These are phyloP conservation scores for Fomitopsis pulvina DNA, from an alignment of 768 basidiomycete genomes.

Conservation along the genomic window DNA sequence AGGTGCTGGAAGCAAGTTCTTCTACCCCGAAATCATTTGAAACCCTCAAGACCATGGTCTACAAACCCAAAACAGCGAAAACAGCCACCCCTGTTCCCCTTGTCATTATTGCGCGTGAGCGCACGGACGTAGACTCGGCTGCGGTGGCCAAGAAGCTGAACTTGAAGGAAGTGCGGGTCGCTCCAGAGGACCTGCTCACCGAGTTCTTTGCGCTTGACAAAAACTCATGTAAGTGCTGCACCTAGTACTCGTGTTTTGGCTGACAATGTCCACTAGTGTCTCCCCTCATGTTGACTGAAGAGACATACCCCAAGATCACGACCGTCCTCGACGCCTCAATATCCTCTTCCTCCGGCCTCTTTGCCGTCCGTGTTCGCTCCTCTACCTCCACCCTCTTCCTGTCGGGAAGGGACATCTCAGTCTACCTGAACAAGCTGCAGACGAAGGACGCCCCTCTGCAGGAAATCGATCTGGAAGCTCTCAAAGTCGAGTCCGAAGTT, in stretches of 20 bases:
- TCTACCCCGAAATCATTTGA: slow-evolving; percentile 55
- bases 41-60: slow-evolving; percentile 83
- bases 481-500: slow-evolving; percentile 43
- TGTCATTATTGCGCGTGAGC: slow-evolving; percentile 79
- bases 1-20: slow-evolving; percentile 49
- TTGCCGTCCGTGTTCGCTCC: slow-evolving; percentile 73
- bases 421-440: slow-evolving; percentile 69
- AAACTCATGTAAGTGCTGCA: slow-evolving; percentile 63
- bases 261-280: slow-evolving; percentile 57
- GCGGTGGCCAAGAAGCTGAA: slow-evolving; percentile 74
- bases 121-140: slow-evolving; percentile 74
- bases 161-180: slow-evolving; percentile 83
- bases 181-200: slow-evolving; percentile 77
- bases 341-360: slow-evolving; percentile 55
- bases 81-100: slow-evolving; percentile 77
- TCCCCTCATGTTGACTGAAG: slow-evolving; percentile 60
- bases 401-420: slow-evolving; percentile 64
- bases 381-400: slow-evolving; percentile 72
- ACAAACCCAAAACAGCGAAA: slow-evolving; percentile 97
- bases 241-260: not conserved
- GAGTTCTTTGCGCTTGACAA: slow-evolving; percentile 84
- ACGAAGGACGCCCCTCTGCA: slow-evolving; percentile 58
- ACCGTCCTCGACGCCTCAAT: slow-evolving; percentile 78
- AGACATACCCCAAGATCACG: slow-evolving; percentile 62
- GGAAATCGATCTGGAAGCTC: slow-evolving; percentile 64